Conservation (phyloP, 768 basidiomycete species). For the Termitomyces bulborhizus region DNA sequence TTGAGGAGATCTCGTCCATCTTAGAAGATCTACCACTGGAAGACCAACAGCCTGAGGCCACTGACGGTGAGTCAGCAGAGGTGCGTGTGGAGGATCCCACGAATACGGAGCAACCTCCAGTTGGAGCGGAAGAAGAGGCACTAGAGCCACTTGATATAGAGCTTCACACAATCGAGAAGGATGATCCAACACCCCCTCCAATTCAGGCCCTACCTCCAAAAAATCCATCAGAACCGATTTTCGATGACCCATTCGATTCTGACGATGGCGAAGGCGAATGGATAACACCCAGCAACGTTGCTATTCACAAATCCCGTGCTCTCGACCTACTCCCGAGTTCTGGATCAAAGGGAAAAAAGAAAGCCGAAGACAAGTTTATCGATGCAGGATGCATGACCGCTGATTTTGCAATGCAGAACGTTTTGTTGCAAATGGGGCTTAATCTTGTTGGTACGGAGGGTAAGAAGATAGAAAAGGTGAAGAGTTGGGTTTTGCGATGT, state of each 20-base stretch:
- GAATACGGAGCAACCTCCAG: conserved; percentile 14
- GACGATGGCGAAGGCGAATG: conserved; percentile 92
- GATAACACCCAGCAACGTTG: conserved; percentile 91
- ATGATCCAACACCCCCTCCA: conserved; percentile 4
- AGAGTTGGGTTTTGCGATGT: conserved; percentile 94
- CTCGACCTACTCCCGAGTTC: conserved; percentile 71
- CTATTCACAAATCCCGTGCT: conserved; percentile 80
- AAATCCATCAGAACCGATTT: conserved; percentile 33
- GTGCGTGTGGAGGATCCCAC: background rate
- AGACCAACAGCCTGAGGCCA: conserved; percentile 11
- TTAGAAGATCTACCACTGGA: conserved; percentile 12
- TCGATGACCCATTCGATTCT: conserved; percentile 70
- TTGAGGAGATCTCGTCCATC: conserved; percentile 11
- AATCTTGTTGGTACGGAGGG: conserved; percentile 88
- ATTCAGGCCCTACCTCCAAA: conserved; percentile 5
- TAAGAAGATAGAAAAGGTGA: conserved; percentile 82
- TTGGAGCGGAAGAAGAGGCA: conserved; percentile 17
- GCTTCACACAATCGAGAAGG: conserved; percentile 28
- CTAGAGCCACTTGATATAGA: conserved; percentile 42
- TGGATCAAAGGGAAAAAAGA: conserved; percentile 29
- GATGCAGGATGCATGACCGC: conserved; percentile 92
- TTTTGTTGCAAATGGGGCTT: conserved; percentile 89
- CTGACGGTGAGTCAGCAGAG: conserved; percentile 5
- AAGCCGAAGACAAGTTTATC: conserved; percentile 33
- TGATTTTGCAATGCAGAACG: conserved; percentile 99